These are phyloP conservation scores for Leishmania aethiopica DNA, from an alignment of 208 protist genomes.

Conservation along the genomic window DNA sequence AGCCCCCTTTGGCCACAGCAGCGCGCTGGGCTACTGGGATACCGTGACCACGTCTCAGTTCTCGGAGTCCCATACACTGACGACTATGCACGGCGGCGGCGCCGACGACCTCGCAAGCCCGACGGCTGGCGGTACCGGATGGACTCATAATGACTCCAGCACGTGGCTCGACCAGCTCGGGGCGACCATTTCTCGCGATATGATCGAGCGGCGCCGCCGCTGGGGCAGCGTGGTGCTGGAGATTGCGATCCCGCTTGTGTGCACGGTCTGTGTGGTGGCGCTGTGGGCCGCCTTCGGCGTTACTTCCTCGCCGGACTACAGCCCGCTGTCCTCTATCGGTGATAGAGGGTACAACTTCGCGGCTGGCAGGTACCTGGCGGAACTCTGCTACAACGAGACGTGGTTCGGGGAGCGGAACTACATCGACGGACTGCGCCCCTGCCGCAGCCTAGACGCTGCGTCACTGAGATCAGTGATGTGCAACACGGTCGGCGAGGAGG, in stretches of 20 bases:
- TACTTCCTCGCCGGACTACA: not conserved
- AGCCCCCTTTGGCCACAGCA: not conserved
- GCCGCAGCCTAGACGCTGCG: not conserved
- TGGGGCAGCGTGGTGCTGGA: constrained; percentile 30
- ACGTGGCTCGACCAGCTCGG: constrained; percentile 30
- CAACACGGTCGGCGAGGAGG: constrained; percentile 23
- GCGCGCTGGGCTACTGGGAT: not conserved
- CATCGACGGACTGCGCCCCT: constrained; percentile 13
- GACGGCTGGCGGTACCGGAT: not conserved
- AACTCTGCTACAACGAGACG: constrained; percentile 28
- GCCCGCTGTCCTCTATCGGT: not conserved
- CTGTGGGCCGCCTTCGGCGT: constrained; percentile 34
- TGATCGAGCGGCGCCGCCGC: constrained; percentile 21
- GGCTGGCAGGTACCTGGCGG: not conserved
- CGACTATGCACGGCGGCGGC: not conserved
- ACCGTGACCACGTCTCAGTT: not conserved
- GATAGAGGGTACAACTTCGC: not conserved
- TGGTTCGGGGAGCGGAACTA: constrained; percentile 19
- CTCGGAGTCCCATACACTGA: not conserved
- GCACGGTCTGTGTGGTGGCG: constrained; percentile 25
- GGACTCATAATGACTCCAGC: not conserved
- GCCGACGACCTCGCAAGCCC: not conserved
- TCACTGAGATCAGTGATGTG: not conserved
- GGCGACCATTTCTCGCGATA: constrained; percentile 29
- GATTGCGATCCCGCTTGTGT: constrained; percentile 45